Evolutionary conservation across 148 eudicot genomes (phyloP), one percentile per base, ranked within the genome.

Genomic region (Heliamphora exappendiculata): DNA sequence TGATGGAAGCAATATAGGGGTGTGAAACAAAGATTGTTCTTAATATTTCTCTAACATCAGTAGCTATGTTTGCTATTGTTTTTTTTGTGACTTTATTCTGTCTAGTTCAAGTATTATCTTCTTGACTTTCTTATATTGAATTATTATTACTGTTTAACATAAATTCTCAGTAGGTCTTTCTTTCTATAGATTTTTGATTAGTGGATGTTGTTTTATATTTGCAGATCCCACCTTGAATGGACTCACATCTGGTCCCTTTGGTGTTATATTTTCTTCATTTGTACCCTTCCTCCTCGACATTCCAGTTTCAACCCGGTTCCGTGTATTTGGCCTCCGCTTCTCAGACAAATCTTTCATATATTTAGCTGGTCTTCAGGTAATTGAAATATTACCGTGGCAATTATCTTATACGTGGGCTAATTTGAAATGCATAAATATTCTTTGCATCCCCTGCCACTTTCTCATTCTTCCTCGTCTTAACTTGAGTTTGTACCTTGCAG

Each of bases 351-450:
- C 97, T 75, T 95, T 92, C 85, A 91, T 92, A 60, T 95, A 95
- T 82, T 82, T 92, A 82, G 99, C 99, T 87, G 99, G 97, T 79
- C 88, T 95, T 85, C 97, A 95, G 98, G 99, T 95, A 86, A 81
- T 47, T 54, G 20, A 53, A 60, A 51, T 64, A 59, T 20, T 60
- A 34, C 42, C 31, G 33, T 19, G 4, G 47, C 19, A 12, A 62
- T 62, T 22, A 17, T 60, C n/a, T 34, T 12, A 65, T 24, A 67
- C 47, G 4, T 77, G n/a, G 59, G 72, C 65, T 65, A 50, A 70
- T 42, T 37, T 63, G 47, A 34, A 49, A 50, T 51, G 58, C 34
- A 11, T 57, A 22, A 36, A 7, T 47, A 34, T 69, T 39, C 28
- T 24, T 71, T 13, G 22, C 29, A 12, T 60, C 68, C 1, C 67